phyloP scores from a whole-genome alignment of 495 filamentous ascomycete genomes.

The Bacidia gigantensis region DNA sequence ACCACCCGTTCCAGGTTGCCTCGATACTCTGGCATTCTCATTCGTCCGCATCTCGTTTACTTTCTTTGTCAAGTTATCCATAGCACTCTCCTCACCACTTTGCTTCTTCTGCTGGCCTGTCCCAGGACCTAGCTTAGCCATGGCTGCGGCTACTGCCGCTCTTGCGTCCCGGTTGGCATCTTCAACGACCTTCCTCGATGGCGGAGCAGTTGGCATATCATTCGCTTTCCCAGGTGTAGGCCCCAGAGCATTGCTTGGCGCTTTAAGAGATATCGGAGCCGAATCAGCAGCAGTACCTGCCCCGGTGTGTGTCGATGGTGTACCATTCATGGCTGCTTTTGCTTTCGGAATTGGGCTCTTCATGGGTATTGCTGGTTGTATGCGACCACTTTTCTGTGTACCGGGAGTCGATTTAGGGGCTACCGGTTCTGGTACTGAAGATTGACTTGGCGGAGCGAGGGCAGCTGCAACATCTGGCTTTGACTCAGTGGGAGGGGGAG shows the following conservation, averaged over 20 bases:
- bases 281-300: constrained; percentile 17
- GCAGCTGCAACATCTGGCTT: constrained; percentile 45
- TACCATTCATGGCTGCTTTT: constrained; percentile 29
- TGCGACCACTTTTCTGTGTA: constrained; percentile 55
- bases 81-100: constrained; percentile 34
- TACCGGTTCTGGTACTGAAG: constrained; percentile 22
- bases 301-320: constrained; percentile 10
- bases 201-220: constrained; percentile 12
- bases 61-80: constrained; percentile 71
- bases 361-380: constrained; percentile 55
- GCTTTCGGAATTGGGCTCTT: constrained; percentile 27
- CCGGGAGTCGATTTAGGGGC: constrained; percentile 36
- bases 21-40: constrained; percentile 24
- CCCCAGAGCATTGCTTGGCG: constrained; percentile 16
- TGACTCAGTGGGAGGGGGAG: constrained; percentile 49
- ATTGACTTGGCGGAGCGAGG: constrained; percentile 27
- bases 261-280: constrained; percentile 13
- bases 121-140: constrained; percentile 63
- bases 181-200: constrained; percentile 28
- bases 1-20: constrained; percentile 32
- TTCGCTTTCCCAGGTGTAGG: constrained; percentile 19
- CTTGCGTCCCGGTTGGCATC: constrained; percentile 74
- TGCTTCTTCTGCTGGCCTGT: constrained; percentile 24
- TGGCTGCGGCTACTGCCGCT: constrained; percentile 75
- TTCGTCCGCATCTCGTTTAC: constrained; percentile 78